phyloP scores from a whole-genome alignment of 805 yeast species.

The Millerozyma miso region DNA sequence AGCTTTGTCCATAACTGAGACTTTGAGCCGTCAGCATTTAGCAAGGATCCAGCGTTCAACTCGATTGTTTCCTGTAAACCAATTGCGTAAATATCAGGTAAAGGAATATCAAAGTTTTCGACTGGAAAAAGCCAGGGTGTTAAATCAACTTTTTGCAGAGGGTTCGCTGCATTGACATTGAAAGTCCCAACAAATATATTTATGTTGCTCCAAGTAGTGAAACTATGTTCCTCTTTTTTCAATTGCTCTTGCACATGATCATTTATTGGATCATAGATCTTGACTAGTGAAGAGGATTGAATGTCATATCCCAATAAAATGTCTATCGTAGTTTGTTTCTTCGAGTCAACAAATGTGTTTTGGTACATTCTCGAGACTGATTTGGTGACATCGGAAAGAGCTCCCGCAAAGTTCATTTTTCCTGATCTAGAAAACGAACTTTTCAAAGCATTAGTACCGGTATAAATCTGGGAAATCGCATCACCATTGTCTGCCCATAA shows the following conservation, averaged over 20 bases:
- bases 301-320: slow-evolving; percentile 76
- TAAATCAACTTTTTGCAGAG: slow-evolving; percentile 52
- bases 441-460: slow-evolving; percentile 61
- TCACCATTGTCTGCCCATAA: slow-evolving; percentile 77
- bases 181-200: slow-evolving; percentile 77
- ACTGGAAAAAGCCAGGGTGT: slow-evolving; percentile 79
- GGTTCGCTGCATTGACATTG: slow-evolving; percentile 73
- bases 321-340: slow-evolving; percentile 87
- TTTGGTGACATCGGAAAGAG: slow-evolving; percentile 94
- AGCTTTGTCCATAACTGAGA: slow-evolving; percentile 75
- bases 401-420: slow-evolving; percentile 95
- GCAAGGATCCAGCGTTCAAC: slow-evolving; percentile 83
- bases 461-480: slow-evolving; percentile 58
- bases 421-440: slow-evolving; percentile 93
- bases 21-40: slow-evolving; percentile 78
- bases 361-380: slow-evolving; percentile 93
- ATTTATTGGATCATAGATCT: slow-evolving; percentile 80
- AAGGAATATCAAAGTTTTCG: slow-evolving; percentile 31
- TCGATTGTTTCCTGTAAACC: slow-evolving; percentile 96
- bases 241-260: slow-evolving; percentile 76
- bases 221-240: slow-evolving; percentile 44
- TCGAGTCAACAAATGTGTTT: slow-evolving; percentile 90
- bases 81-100: slow-evolving; percentile 80
- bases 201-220: slow-evolving; percentile 57
- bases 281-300: slow-evolving; percentile 60